A percentile compares a stretch with the other conserved stretches of the same genome.
phyloP scores from a whole-genome alignment of 306 rosid genomes.

The Quercus rubra region DNA sequence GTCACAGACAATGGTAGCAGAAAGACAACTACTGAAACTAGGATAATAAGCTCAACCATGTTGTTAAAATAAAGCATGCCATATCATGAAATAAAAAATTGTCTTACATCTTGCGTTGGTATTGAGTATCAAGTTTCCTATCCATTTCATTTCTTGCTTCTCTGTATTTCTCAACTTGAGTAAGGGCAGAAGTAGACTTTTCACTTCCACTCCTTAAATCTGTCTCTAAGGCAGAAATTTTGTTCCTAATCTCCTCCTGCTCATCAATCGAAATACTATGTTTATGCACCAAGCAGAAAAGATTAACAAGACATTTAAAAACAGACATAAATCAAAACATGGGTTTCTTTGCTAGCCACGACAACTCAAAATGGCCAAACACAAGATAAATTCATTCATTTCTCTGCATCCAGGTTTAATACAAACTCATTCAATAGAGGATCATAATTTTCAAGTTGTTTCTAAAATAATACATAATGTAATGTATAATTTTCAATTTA shows the following conservation, averaged over 20 bases:
- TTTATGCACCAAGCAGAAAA: not conserved
- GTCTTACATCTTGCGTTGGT: slow-evolving; percentile 78
- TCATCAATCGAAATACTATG: slow-evolving; percentile 5
- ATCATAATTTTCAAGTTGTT: not conserved
- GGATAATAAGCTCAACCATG: not conserved
- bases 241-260: slow-evolving; percentile 79
- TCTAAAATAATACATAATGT: not conserved
- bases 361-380: not conserved
- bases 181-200: slow-evolving; percentile 51
- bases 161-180: slow-evolving; percentile 63
- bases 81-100: slow-evolving; percentile 1
- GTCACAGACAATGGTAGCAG: not conserved
- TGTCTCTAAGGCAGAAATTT: slow-evolving; percentile 57
- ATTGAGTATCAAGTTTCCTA: slow-evolving; percentile 71
- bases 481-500: not conserved
- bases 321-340: not conserved
- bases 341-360: not conserved
- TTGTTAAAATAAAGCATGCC: not conserved
- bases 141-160: slow-evolving; percentile 76
- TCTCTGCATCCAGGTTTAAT: not conserved
- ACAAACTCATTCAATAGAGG: not conserved
- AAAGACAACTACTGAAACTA: not conserved
- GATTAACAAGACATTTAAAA: not conserved
- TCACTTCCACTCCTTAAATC: slow-evolving; percentile 49
- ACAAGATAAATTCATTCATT: not conserved